phyloP scores from a whole-genome alignment of 1,139 yeast species.

The Blastobotrys ciferrii region DNA sequence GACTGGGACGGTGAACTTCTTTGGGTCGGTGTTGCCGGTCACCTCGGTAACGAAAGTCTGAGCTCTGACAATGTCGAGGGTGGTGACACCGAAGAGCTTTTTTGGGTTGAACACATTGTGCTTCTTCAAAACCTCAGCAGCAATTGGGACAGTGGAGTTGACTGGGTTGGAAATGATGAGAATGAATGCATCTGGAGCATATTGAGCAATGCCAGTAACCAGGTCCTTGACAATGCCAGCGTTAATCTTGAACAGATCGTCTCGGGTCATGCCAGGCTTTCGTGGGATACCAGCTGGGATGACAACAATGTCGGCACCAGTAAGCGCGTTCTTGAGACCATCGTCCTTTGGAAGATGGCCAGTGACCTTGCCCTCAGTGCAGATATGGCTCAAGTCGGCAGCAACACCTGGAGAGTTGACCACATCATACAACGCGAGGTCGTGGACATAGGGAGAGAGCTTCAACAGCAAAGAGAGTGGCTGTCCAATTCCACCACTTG shows the following conservation, averaged over 20 bases:
- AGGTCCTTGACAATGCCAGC: conserved; percentile 93
- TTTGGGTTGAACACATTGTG: conserved; percentile 87
- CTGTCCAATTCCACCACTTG: conserved; percentile 99
- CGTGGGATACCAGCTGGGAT: conserved; percentile 99
- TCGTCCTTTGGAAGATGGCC: conserved; percentile 86
- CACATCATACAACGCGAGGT: conserved; percentile 85
- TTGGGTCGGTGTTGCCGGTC: conserved; percentile 59
- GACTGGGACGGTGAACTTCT: conserved; percentile 50
- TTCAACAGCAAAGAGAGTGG: conserved; percentile 89
- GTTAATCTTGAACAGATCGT: conserved; percentile 94
- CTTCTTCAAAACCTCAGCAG: conserved; percentile 86
- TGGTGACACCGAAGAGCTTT: conserved; percentile 95
- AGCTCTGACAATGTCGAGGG: conserved; percentile 91
- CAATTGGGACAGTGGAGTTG: conserved; percentile 97
- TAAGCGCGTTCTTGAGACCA: conserved; percentile 74
- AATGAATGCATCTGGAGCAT: conserved; percentile 84
- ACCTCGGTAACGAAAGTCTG: conserved; percentile 84
- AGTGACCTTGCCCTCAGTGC: conserved; percentile 76
- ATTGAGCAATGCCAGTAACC: conserved; percentile 83
- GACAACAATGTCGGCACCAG: conserved; percentile 80
- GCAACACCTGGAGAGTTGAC: conserved; percentile 97
- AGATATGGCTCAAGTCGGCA: conserved; percentile 90
- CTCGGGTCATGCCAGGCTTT: conserved; percentile 97
- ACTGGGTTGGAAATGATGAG: conserved; percentile 95
- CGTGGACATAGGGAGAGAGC: conserved; percentile 80